Base-by-base conservation (phyloP, 1,284 basidiomycete species). In the Leucoagaricus sp. region DNA sequence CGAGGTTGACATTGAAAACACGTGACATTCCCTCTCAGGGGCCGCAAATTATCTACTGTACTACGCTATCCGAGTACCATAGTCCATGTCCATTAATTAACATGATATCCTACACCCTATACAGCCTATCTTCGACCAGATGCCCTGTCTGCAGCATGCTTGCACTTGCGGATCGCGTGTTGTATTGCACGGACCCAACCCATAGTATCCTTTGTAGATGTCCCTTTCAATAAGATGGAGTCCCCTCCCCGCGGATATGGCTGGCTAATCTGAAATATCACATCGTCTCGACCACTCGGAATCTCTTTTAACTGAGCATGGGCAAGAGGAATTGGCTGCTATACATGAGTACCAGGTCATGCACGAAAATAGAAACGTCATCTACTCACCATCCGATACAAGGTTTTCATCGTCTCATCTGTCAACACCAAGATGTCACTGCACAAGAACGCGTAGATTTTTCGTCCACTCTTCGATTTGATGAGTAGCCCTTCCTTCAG, bases 391-490 rank as follows among this genome's bases (percentile, higher is more conserved):
- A 93, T 90, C 40, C 89, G 83, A 69, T 95, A 95, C 12, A 95
- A 69, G 9, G 84, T 84, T 60, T 81, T 84, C 23, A 81, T 81
- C 2, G 70, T 69, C 29, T 85, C 84, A 62, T 94, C 89, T 12
- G 90, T 87, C 44, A 95, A 75, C 1, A 94, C 86, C 38, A 94
- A 67, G 45, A 93, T 87, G 65, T 94, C 91, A 64, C 81, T 93
- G 64, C 91, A 94, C 58, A 94, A 69, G 67, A 92, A 85, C n/a
- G 81, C 83, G 45, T 84, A 80, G 42, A 98, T 72, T 66, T 86
- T 91, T 44, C 91, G 79, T 0, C 92, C 88, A 59, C 91, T 93
- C 75, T 94, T 96, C 9, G 89, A 79, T 69, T 98, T 98, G 61
- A 78, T 70, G 7, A 98, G 70, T 3, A 79, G 57, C 0, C 94